Conservation (phyloP, 805 yeast species). For the Wickerhamomyces pijperi region DNA sequence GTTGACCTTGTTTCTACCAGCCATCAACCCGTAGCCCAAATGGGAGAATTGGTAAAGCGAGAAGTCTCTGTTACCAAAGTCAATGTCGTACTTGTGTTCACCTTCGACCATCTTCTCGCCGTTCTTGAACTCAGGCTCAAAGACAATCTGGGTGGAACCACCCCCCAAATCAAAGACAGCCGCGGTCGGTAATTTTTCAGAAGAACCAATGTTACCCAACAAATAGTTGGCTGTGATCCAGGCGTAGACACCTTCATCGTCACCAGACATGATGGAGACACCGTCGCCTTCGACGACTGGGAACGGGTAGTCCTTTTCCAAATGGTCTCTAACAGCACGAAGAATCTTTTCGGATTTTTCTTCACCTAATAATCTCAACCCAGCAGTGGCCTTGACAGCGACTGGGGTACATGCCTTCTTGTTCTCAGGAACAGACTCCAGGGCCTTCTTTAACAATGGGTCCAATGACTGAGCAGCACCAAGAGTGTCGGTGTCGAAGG, state of each 20-base stretch:
- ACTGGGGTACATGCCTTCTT: slow-evolving; percentile 79
- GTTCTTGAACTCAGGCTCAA: slow-evolving; percentile 71
- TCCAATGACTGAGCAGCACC: slow-evolving; percentile 91
- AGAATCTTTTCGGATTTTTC: slow-evolving; percentile 63
- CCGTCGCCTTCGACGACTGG: slow-evolving; percentile 85
- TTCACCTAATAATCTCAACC: slow-evolving; percentile 76
- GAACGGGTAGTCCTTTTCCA: slow-evolving; percentile 79
- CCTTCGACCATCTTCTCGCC: slow-evolving; percentile 66
- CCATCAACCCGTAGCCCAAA: slow-evolving; percentile 90
- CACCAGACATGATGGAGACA: slow-evolving; percentile 87
- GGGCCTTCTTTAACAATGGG: slow-evolving; percentile 65
- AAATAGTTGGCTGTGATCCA: slow-evolving; percentile 96
- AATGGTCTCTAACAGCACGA: slow-evolving; percentile 61
- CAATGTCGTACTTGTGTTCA: slow-evolving; percentile 73
- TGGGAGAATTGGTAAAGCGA: slow-evolving; percentile 88
- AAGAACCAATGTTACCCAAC: slow-evolving; percentile 82
- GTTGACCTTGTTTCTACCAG: slow-evolving; percentile 82
- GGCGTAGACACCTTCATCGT: slow-evolving; percentile 95
- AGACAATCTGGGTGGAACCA: slow-evolving; percentile 96
- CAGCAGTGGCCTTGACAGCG: slow-evolving; percentile 97
- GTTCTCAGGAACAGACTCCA: slow-evolving; percentile 63
- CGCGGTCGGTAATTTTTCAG: slow-evolving; percentile 70
- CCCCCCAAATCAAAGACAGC: slow-evolving; percentile 98
- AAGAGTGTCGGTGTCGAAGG: slow-evolving; percentile 64
- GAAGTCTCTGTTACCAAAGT: slow-evolving; percentile 75